Evolutionary conservation across 805 yeast species (phyloP), one percentile per base, ranked within the genome.

Genomic region (Vanderwaltozyma tropicalis): DNA sequence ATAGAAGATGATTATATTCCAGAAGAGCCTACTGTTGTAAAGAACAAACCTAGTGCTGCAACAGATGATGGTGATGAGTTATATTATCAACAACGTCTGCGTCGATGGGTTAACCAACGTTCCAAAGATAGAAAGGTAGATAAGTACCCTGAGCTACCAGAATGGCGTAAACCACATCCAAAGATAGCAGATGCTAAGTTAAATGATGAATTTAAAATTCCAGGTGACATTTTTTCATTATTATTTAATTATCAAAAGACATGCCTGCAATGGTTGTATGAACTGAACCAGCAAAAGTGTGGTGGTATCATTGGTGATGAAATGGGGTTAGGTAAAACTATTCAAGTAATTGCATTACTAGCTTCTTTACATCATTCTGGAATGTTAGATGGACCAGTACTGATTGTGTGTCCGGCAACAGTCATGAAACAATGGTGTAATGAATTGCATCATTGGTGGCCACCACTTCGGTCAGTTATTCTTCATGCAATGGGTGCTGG

Each of bases 261-360:
- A 0, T 86, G 97, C 44, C 96, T 92, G 1, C 95, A 92, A 51
- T 89, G 98, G 98, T 71, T 92, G 2, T 88, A 94, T 80, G 98
- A 92, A 53, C 65, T 92, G n/a, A 80, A 83, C 50, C 69, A 76
- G 16, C 97, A 92, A 57, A 76, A 74, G 35, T 80, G 88, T 3
- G 98, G 98, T 2, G 98, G 98, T 0, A 92, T 92, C 17, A 71
- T 92, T 29, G 96, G 97, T 19, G 98, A 92, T 60, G 98, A 92
- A 58, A 92, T 92, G 98, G 98, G 98, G 0, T 62, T 92, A 14
- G 98, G 98, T 2, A 92, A 92, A 53, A 92, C 98, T 0, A 81
- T 92, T 35, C 97, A 92, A 55, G 74, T 92, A 8, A 86, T 87
- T 31, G 77, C 96, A 1, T 92, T 89, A 57, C 52, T 92, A 8